Evolutionary conservation across 495 filamentous ascomycete species (phyloP).

Genomic region (Aspergillus indologenus): DNA sequence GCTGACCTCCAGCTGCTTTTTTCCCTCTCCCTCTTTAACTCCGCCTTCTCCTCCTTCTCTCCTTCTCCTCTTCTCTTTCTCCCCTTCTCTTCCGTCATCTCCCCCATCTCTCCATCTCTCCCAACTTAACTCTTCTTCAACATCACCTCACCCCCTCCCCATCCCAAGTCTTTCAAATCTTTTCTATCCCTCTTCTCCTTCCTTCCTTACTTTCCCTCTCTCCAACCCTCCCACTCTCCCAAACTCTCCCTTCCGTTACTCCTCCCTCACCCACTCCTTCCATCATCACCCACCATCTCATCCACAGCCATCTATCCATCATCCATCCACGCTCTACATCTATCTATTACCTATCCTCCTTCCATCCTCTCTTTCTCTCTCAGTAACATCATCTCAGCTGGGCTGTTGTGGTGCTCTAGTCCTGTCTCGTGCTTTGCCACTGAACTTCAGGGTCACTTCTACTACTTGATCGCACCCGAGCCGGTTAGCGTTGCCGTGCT

Average conservation of each 20-base stretch:
- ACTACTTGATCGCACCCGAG: not conserved
- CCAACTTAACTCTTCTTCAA: constrained; percentile 5
- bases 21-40: constrained; percentile 19
- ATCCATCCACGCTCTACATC: constrained; percentile 9
- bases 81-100: constrained; percentile 1
- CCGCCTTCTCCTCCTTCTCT: constrained; percentile 15
- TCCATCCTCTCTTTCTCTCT: not conserved
- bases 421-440: not conserved
- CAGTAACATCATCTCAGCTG: constrained; percentile 1
- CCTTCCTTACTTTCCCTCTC: constrained; percentile 11
- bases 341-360: not conserved
- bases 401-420: not conserved
- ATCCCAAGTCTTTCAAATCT: too few species aligned
- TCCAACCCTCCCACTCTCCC: constrained; percentile 9
- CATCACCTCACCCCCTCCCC: constrained; percentile 3
- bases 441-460: too few species aligned
- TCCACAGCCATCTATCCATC: too few species aligned
- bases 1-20: constrained; percentile 20
- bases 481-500: not conserved
- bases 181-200: not conserved
- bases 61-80: constrained; percentile 11
- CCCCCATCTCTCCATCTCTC: constrained; percentile 3
- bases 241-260: constrained; percentile 3
- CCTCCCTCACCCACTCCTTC: constrained; percentile 6
- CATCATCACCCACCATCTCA: too few species aligned